Base-by-base conservation (phyloP, 2,329 filamentous ascomycete genomes). In the Claviceps purpurea region DNA sequence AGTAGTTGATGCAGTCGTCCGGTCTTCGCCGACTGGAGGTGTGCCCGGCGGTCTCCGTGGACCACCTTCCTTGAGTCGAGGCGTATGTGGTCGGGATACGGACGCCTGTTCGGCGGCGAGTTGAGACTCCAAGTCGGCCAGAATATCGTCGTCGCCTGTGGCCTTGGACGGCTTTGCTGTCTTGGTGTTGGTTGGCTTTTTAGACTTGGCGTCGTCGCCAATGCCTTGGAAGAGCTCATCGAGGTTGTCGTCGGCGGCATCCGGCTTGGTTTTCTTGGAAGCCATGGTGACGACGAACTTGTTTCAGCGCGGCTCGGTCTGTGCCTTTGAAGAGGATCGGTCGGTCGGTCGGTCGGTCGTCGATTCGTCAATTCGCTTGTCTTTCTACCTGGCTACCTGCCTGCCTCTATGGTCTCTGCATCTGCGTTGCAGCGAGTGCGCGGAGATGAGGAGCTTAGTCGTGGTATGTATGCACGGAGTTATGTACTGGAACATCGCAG, bases 61-160 rank as follows among this genome's bases (percentile, higher is more conserved):
- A 18, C 70, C 67, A 52, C 72, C 67, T 55, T 76, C 80, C 59
- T 79, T 78, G 64, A 81, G 67, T 59, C 87, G 85, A 41, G 91
- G 93, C 1, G 91, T 97, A 61, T 87, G 84, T 16, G 91, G 87
- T 47, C 90, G 82, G 57, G 82, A 82, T 41, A 85, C n/a, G 18
- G 45, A 78, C 37, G 87, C 78, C 62, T 84, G 75, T 65, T 87
- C 82, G 51, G 80, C 76, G 61, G 81, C 87, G 44, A 95, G 79
- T 64, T 79, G 69, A 60, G 67, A 70, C 66, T 94, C 88, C 55
- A 97, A 79, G 61, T 96, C 90, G 56, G 89, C 89, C 41, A 97
- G 78, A 53, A 91, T 81, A 65, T 95, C 89, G 60, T 87, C 78
- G 61, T 84, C 77, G 59, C 66, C 62, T 62, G 68, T 68, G 50